Evolutionary conservation across 345 rosid species (phyloP), one percentile per base, ranked within the genome.

Genomic region (Fremontodendron californicum): DNA sequence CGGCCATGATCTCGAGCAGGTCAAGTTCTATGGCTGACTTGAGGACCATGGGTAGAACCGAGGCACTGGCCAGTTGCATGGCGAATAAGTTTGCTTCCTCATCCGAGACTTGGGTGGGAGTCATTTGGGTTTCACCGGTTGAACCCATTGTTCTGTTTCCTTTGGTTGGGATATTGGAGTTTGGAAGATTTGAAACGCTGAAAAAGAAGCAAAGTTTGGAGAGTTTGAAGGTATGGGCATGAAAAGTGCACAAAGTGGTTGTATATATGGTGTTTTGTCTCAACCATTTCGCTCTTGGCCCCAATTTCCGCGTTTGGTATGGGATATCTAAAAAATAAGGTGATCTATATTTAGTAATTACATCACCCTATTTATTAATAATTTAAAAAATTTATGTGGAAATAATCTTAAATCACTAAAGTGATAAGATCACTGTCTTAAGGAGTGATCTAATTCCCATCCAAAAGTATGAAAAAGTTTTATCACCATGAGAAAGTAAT

Each of bases 1-100:
- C 89, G 12, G 90, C 87, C 81, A 95, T 89, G 85, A 95, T 90
- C 84, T 95, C 96, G 10, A 93, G 93, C 31, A 95, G 83, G 80
- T 91, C 98, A 0, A 95, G 97, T 66, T 95, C 99, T 3, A 95
- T 67, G 75, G 98, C 96, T 1, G 99, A n/a, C 82, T 91, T 93
- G 45, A 95, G 92, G 65, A 86, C 89, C 98, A 93, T 95, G 0
- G 99, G 97, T 8, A 93, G 89, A 48, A 90, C 93, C 1, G 97
- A 93, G 16, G 89, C 90, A 21, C 97, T 87, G 3, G 89, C 79
- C 43, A 95, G 85, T 54, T 91, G 97, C 86, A 93, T 86, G 65
- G 97, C 95, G 66, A 87, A 91, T 51, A 87, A 89, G 76, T 82
- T 82, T 0, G 91, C 92, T 77, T 94, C 98, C 46, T 91, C 94